Percentiles rank a stretch among this genome's conserved stretches.
Evolutionary conservation across 2,329 filamentous ascomycete species (phyloP).

Genomic region (Fusarium globosum): DNA sequence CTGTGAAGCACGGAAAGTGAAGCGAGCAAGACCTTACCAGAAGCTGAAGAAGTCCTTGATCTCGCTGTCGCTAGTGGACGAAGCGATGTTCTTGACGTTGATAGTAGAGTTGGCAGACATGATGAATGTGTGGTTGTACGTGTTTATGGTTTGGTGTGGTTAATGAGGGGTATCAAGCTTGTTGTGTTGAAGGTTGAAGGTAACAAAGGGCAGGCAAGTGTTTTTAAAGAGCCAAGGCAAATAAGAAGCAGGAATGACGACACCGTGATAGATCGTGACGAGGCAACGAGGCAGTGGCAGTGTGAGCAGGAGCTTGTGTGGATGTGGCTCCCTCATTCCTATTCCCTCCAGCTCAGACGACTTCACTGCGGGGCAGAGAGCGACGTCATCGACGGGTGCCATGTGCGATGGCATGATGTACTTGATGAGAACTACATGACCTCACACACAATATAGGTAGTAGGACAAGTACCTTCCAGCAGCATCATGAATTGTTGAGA

Average conservation of each 20-base stretch:
- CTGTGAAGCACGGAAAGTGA: neutral
- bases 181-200: neutral
- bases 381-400: constrained; percentile 44
- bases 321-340: neutral
- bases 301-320: constrained; percentile 20
- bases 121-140: constrained; percentile 42
- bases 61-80: constrained; percentile 86
- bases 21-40: constrained; percentile 65
- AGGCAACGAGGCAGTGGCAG: constrained; percentile 32
- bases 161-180: constrained; percentile 33
- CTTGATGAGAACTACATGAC: constrained; percentile 20
- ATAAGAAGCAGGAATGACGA: constrained; percentile 34
- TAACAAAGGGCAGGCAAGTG: constrained; percentile 1
- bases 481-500: neutral
- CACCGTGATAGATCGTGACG: constrained; percentile 34
- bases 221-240: constrained; percentile 28
- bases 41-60: constrained; percentile 98
- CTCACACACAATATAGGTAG: accelerated
- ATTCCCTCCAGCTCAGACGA: neutral
- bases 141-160: constrained; percentile 9
- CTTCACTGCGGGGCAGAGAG: constrained; percentile 42
- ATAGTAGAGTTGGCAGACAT: constrained; percentile 75
- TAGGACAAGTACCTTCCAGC: constrained; percentile 16
- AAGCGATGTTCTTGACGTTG: constrained; percentile 88
- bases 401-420: constrained; percentile 37